Base-by-base conservation (phyloP, 352 stramenopile species). In the Globisporangium ultimum region DNA sequence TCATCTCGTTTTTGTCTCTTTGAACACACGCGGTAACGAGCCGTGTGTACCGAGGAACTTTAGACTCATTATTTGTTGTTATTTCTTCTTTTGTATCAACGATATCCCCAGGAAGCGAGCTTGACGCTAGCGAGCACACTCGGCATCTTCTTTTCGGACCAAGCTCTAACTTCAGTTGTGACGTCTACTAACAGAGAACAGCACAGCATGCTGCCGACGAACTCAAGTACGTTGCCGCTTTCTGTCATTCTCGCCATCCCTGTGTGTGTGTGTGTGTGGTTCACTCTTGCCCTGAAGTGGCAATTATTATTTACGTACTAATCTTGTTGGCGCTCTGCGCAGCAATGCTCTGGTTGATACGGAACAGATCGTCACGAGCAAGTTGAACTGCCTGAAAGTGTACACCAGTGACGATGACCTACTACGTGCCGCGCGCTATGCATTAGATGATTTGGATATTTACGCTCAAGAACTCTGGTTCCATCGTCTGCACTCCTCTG, bases 401-500 rank as follows among this genome's bases (percentile, higher is more conserved):
- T 13, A 43, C 11, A 46, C 24, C 24, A 49, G 3, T 46, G 24
- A 32, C 42, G 36, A 21, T 15, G 12, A 40, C 17, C 71, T 54
- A 48, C 70, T 17, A 32, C 9, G 22, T 34, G 22, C 46, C 2
- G 46, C 46, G 46, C 9, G 22, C 12, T 2, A 2, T 22, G 18
- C 32, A 15, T 38, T 77, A 11, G 12, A 38, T 7, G 47, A 60
- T 18, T 40, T 72, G 21, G 63, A 71, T 22, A 53, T 63, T 4
- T 72, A 57, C 7, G 63, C 63, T 32, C 60, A 53, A 17, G 60
- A 79, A 55, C 68, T 63, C 22, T 45, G 56, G 36, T 74, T 78
- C 24, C 47, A 63, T 13, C 64, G 62, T 21, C 18, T 59, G 14
- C 5, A 32, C n/a, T 18, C 13, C 0, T 32, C 24, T 6, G 24